Conservation (phyloP, 1,284 basidiomycete species). For the Clitocybe nebularis region DNA sequence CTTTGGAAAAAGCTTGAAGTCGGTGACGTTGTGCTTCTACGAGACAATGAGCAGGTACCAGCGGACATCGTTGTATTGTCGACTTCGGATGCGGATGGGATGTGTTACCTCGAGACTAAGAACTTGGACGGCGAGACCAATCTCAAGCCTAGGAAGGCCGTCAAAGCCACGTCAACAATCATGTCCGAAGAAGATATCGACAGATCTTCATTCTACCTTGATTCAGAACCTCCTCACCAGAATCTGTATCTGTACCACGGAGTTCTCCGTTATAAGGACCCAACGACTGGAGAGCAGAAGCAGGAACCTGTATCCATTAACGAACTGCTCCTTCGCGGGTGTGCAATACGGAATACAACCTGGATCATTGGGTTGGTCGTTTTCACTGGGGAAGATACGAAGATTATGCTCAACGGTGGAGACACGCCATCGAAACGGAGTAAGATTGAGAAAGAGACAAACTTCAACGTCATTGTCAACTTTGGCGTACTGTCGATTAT, state of each 20-base stretch:
- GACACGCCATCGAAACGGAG: constrained; percentile 90
- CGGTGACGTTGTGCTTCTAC: constrained; percentile 89
- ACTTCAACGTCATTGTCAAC: constrained; percentile 96
- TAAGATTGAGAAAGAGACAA: constrained; percentile 98
- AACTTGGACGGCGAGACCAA: constrained; percentile 98
- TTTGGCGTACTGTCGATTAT: constrained; percentile 79
- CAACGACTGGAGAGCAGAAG: constrained; percentile 45
- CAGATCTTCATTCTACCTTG: constrained; percentile 81
- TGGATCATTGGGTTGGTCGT: constrained; percentile 95
- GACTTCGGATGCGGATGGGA: constrained; percentile 79
- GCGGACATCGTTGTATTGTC: constrained; percentile 92
- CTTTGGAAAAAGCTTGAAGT: constrained; percentile 99
- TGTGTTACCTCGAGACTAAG: constrained; percentile 92
- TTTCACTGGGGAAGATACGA: constrained; percentile 94
- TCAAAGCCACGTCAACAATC: constrained; percentile 76
- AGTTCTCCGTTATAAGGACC: constrained; percentile 72
- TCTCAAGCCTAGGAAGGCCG: constrained; percentile 79
- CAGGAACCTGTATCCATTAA: constrained; percentile 82
- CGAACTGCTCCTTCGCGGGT: constrained; percentile 90
- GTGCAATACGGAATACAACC: constrained; percentile 86
- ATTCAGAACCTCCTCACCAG: constrained; percentile 91
- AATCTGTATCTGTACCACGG: constrained; percentile 92
- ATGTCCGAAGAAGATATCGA: constrained; percentile 90
- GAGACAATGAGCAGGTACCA: constrained; percentile 94
- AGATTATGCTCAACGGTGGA: constrained; percentile 97